Base-by-base conservation (phyloP, 176 grass and related monocot species). In the Elymus sibiricus region DNA sequence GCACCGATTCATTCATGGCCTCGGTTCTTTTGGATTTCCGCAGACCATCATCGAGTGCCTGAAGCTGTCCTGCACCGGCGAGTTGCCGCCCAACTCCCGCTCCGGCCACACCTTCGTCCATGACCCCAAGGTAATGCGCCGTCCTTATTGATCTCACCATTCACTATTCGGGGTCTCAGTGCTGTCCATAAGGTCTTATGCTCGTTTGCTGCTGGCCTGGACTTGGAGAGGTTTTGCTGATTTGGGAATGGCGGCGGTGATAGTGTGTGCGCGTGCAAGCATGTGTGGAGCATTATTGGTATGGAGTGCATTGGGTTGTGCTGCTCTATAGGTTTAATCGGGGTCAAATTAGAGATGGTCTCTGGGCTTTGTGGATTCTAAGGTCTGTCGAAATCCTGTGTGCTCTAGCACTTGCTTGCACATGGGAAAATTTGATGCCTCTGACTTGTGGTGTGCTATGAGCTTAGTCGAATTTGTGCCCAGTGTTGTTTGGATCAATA, bases 21-120 rank as follows among this genome's bases (percentile, higher is more conserved):
- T 17, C 10, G 26, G 75, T 51, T 80, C 61, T 61, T 75, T 85
- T 76, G 39, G 43, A 14, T 79, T 40, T 76, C 68, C 84, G 64
- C 70, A 97, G 95, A 95, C 97, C 51, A 98, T 98, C 78, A 98
- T 98, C 66, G 94, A 99, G 65, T 99, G 97, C 90, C 83, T 99
- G 78, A 99, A 98, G 92, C 88, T 98, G 70, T 92, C 97, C 19
- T 94, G 94, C 85, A 95, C 97, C 35, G 97, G 97, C 82, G 97
- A 98, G 79, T 79, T 98, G 51, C 97, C 94, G 5, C 93, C 96
- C 11, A 95, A 98, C 89, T 92, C 96, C 31, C 90, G 96, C 75
- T 98, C 92, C 31, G 96, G 94, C 31, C 94, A 95, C 83, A 98
- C 93, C 59, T 98, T 98, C 79, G 90, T 98, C 70, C 94, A 98